Evolutionary conservation across 2,329 filamentous ascomycete species (phyloP).

Genomic region (Fusarium goolgardi): DNA sequence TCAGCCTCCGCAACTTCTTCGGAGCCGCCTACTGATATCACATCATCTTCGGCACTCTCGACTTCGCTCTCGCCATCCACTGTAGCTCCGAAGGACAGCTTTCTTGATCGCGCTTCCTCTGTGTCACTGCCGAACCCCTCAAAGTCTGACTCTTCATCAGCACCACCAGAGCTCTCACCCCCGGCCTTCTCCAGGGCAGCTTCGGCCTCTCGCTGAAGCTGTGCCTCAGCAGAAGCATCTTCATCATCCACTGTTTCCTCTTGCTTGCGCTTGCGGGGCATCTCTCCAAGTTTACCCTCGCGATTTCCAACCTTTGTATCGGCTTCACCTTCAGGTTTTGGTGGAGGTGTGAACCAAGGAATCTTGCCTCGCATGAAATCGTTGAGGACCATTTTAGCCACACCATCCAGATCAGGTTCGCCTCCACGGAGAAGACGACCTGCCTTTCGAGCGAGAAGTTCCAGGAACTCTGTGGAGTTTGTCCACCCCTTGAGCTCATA

Average conservation of each 20-base stretch:
- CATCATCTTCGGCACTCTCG: conserved; percentile 57
- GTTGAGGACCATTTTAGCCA: conserved; percentile 96
- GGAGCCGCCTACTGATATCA: conserved; percentile 46
- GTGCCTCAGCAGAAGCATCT: conserved; percentile 50
- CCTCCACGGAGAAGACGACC: conserved; percentile 89
- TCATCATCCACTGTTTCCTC: conserved; percentile 63
- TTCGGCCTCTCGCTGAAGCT: conserved; percentile 45
- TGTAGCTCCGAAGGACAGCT: conserved; percentile 49
- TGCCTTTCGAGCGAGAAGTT: conserved; percentile 85
- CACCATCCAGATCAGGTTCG: conserved; percentile 94
- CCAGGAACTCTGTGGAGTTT: conserved; percentile 83
- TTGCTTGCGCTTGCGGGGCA: conserved; percentile 81
- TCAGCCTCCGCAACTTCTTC: conserved; percentile 45
- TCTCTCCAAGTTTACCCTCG: conserved; percentile 84
- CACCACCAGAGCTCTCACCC: conserved; percentile 51
- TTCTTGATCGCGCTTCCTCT: conserved; percentile 49
- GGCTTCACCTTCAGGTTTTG: conserved; percentile 65
- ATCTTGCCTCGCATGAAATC: conserved; percentile 96
- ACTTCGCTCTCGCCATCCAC: conserved; percentile 53
- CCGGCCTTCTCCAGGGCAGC: conserved; percentile 47
- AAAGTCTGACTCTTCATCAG: conserved; percentile 54
- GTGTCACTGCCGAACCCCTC: conserved; percentile 54
- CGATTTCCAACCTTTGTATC: conserved; percentile 72
- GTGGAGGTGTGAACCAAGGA: conserved; percentile 92
- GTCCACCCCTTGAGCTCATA: conserved; percentile 87